Conservation (phyloP, 129 eudicot genomes). For the Arctium minus region DNA sequence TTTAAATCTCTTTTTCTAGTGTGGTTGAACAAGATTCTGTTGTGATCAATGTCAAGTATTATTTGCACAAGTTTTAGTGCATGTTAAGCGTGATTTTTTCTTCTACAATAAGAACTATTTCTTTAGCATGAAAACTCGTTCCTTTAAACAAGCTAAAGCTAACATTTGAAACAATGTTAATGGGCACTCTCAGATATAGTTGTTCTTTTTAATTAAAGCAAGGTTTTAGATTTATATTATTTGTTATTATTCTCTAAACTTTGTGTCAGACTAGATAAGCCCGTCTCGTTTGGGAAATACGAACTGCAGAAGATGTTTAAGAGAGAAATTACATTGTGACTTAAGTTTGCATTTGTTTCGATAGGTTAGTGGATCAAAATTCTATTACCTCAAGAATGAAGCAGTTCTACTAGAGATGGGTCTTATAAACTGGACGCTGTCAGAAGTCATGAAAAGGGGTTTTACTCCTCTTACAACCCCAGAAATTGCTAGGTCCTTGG, state of each 20-base stretch:
- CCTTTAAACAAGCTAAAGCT: not conserved
- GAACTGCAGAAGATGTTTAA: not conserved
- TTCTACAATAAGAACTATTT: not conserved
- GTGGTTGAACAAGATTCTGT: not conserved
- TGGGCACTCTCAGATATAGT: not conserved
- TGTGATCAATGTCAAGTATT: not conserved
- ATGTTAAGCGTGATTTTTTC: not conserved
- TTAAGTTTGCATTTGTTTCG: constrained; percentile 8
- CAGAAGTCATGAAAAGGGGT: constrained; percentile 88
- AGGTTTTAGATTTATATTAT: not conserved
- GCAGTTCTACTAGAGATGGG: constrained; percentile 91
- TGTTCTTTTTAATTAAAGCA: not conserved
- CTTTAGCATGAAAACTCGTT: not conserved
- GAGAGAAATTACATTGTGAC: not conserved
- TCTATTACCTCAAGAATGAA: constrained; percentile 90
- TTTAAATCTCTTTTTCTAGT: not conserved
- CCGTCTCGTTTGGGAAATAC: not conserved
- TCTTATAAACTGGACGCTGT: constrained; percentile 85
- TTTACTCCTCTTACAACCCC: constrained; percentile 90
- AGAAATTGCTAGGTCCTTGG: constrained; percentile 76
- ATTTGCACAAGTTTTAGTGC: not conserved
- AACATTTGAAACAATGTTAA: not conserved
- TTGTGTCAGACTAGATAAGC: not conserved
- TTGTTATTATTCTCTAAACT: not conserved
- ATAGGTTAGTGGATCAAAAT: constrained; percentile 93